These are phyloP conservation scores for Chrysanthemum makinoi DNA, from an alignment of 129 eudicot species.

Conservation along the genomic window DNA sequence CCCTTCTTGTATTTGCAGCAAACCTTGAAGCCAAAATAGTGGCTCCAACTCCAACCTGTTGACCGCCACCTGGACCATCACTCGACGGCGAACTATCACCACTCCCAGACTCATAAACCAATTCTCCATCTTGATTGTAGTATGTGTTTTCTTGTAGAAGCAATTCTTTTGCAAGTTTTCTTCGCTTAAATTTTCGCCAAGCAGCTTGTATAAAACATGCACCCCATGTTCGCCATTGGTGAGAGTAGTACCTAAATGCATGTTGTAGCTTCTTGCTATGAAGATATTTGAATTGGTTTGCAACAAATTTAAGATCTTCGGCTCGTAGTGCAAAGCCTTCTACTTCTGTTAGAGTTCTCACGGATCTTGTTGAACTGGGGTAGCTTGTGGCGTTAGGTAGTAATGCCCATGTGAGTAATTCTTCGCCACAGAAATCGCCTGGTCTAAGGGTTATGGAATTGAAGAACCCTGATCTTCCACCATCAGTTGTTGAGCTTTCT, in stretches of 20 bases:
- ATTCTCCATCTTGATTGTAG: slow-evolving; percentile 20
- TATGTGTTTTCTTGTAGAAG: slow-evolving; percentile 48
- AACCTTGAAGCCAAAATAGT: slow-evolving; percentile 71
- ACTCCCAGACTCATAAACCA: slow-evolving; percentile 26
- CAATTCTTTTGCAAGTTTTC: slow-evolving; percentile 60
- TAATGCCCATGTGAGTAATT: slow-evolving; percentile 87
- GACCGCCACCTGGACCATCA: slow-evolving; percentile 30
- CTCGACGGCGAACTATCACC: slow-evolving; percentile 24
- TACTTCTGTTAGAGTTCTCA: slow-evolving; percentile 75
- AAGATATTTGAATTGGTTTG: slow-evolving; percentile 75
- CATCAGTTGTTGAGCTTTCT: slow-evolving; percentile 91
- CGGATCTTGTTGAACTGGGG: slow-evolving; percentile 81
- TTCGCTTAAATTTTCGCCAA: slow-evolving; percentile 65
- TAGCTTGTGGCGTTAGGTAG: slow-evolving; percentile 63
- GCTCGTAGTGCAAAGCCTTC: slow-evolving; percentile 85
- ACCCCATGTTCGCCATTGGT: slow-evolving; percentile 96
- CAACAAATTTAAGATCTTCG: slow-evolving; percentile 78
- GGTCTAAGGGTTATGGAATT: slow-evolving; percentile 93
- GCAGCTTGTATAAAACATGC: slow-evolving; percentile 72
- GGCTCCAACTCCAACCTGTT: slow-evolving; percentile 50
- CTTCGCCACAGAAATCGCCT: slow-evolving; percentile 94
- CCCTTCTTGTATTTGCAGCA: slow-evolving; percentile 64
- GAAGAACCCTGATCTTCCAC: slow-evolving; percentile 86
- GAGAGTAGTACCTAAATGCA: slow-evolving; percentile 85
- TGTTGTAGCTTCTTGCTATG: slow-evolving; percentile 88